A percentile compares a stretch with the other conserved stretches of the same genome.
Conservation (phyloP, 495 filamentous ascomycete species). For the Rusavskia elegans region DNA sequence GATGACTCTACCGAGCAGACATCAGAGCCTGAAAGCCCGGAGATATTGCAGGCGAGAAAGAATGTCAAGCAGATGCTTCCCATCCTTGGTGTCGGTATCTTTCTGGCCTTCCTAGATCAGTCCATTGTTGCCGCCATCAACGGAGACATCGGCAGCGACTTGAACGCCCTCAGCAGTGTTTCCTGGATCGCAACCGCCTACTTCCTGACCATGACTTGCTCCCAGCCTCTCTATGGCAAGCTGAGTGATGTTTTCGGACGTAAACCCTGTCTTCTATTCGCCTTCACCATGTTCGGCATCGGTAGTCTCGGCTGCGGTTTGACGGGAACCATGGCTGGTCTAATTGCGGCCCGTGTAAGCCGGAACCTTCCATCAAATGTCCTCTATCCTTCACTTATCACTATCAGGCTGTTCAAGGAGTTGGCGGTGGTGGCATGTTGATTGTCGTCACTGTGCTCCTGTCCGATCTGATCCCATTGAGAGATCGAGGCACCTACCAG, state of each 20-base stretch:
- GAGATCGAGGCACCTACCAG: constrained; percentile 7
- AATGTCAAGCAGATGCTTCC: constrained; percentile 2
- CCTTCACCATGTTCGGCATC: constrained; percentile 3
- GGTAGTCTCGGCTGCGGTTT: constrained; percentile 8
- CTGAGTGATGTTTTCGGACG: constrained; percentile 10
- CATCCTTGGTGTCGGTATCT: constrained; percentile 3
- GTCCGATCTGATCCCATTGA: constrained; percentile 2
- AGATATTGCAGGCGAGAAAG: neutral
- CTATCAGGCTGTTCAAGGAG: constrained; percentile 5
- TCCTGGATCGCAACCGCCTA: constrained; percentile 10
- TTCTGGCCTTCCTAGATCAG: constrained; percentile 5
- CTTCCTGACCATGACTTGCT: constrained; percentile 7
- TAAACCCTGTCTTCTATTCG: constrained; percentile 5
- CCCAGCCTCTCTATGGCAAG: constrained; percentile 8
- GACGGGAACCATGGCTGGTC: neutral
- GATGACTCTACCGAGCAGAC: neutral
- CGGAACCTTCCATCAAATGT: neutral
- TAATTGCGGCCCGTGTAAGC: constrained; percentile 10
- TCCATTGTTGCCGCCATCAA: constrained; percentile 6
- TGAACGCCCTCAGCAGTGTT: constrained; percentile 5
- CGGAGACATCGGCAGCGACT: constrained; percentile 7
- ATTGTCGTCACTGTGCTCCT: constrained; percentile 7
- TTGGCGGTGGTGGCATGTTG: constrained; percentile 8
- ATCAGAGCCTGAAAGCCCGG: neutral
- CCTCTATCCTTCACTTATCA: neutral